A percentile compares a stretch with the other conserved stretches of the same genome.
Conservation (phyloP, 2,329 filamentous ascomycete species). For the Nemania sp. region DNA sequence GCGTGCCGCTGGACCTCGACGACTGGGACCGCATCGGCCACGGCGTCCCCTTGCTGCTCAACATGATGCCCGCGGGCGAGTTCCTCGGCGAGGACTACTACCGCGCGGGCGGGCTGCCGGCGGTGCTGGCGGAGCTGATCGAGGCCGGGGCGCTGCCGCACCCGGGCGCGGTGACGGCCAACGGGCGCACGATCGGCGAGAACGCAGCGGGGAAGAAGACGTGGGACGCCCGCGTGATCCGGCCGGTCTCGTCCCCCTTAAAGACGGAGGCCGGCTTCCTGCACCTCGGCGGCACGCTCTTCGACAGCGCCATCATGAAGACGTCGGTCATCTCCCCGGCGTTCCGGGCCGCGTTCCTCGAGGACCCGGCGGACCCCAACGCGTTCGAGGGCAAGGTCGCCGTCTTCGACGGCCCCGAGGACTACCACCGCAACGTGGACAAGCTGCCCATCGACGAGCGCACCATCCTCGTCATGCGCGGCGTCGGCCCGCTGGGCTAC, state of each 20-base stretch:
- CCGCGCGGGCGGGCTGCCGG: slow-evolving; percentile 56
- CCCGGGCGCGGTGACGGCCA: slow-evolving; percentile 49
- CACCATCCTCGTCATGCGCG: slow-evolving; percentile 55
- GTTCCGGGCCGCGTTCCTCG: slow-evolving; percentile 51
- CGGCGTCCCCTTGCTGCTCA: slow-evolving; percentile 55
- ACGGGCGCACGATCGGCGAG: slow-evolving; percentile 49
- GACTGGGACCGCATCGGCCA: slow-evolving; percentile 59
- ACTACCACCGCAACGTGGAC: slow-evolving; percentile 51
- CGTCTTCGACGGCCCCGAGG: slow-evolving; percentile 57
- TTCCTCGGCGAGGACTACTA: slow-evolving; percentile 59
- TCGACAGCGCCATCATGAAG: slow-evolving; percentile 59
- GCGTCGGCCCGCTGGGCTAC: slow-evolving; percentile 54
- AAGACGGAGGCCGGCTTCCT: slow-evolving; percentile 56
- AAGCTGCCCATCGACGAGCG: slow-evolving; percentile 46
- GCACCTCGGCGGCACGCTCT: slow-evolving; percentile 52
- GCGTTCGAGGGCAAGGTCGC: slow-evolving; percentile 53
- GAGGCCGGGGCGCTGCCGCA: slow-evolving; percentile 52
- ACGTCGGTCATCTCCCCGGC: slow-evolving; percentile 53
- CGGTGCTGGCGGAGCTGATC: slow-evolving; percentile 58
- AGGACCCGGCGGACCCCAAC: slow-evolving; percentile 50
- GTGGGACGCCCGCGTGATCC: slow-evolving; percentile 56
- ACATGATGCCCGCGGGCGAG: slow-evolving; percentile 59
- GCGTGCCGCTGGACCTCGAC: slow-evolving; percentile 53
- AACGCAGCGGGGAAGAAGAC: slow-evolving; percentile 50
- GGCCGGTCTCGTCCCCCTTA: slow-evolving; percentile 50